Conservation (phyloP, 495 filamentous ascomycete species). For the Corynascus novoguineensis region DNA sequence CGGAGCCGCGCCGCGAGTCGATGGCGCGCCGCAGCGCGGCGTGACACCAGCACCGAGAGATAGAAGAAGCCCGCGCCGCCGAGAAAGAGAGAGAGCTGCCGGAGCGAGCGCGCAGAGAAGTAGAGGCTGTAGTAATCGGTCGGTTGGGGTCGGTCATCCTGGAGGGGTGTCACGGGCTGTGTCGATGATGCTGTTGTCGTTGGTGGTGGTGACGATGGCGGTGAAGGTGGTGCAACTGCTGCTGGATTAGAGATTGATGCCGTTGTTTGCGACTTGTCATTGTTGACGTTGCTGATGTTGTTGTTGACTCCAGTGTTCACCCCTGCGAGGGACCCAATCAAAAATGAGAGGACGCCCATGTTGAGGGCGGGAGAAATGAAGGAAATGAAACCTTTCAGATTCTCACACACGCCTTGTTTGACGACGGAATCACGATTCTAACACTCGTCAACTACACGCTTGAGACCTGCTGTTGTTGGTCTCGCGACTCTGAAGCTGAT, state of each 20-base stretch:
- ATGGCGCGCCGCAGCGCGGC: constrained; percentile 57
- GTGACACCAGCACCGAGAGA: constrained; percentile 63
- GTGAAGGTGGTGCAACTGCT: background rate
- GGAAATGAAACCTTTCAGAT: background rate
- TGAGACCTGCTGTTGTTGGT: background rate
- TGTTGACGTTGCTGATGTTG: background rate
- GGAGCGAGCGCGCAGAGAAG: constrained; percentile 21
- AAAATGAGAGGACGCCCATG: constrained; percentile 4
- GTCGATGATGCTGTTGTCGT: background rate
- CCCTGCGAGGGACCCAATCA: constrained; percentile 1
- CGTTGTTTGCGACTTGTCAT: background rate
- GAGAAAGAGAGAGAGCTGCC: constrained; percentile 43
- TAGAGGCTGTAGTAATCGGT: constrained; percentile 3
- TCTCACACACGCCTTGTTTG: too few relatives aligned
- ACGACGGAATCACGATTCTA: too few relatives aligned
- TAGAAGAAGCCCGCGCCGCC: constrained; percentile 68
- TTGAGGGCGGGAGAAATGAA: background rate
- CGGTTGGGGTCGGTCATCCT: background rate
- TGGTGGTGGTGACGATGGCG: background rate
- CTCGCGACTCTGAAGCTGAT: background rate
- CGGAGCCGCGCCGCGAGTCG: constrained; percentile 50
- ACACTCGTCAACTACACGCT: background rate
- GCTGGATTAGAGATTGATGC: background rate
- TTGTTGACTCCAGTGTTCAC: background rate
- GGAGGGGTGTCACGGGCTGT: background rate